Base-by-base conservation (phyloP, 2,329 filamentous ascomycete genomes). In the Emmonsia crescens region DNA sequence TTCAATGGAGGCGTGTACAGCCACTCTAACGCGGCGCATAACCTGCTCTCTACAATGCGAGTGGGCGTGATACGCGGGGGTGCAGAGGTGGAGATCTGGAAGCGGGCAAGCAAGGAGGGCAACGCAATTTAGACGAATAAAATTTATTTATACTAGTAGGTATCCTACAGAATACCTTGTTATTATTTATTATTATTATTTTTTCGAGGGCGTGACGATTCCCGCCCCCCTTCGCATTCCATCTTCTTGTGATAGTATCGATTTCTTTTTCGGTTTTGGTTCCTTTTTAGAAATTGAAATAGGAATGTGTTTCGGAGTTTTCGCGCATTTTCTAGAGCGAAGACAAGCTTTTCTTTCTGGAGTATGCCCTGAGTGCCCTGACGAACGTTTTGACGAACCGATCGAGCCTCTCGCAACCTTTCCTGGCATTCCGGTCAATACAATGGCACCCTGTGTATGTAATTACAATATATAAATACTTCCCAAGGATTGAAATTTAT, bases 51-150 rank as follows among this genome's bases (percentile, higher is more conserved):
- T 10, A 93, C 89, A 67, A 93, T 93, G 89, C 84, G 89, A 68
- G 86, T 93, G 14, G 89, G 89, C 75, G 89, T 94, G 57, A 87
- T 94, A 66, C 88, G 89, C 60, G 90, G 90, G 66, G 89, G 90
- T 54, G 90, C 88, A 73, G 89, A 94, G 75, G 89, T 94, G 31
- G 89, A 94, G 82, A 91, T 94, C 76, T 94, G 89, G 89, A 94
- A 94, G 84, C 87, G 89, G 48, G 85, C 88, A 61, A 87, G 91
- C 24, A 29, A 19, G 12, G 10, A 19, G 14, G 24, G 27, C 12
- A 31, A 21, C 6, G n/a, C 6, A 24, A 46, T 24, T 9, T 24
- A 46, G 9, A 46, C 19, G 6, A 46, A 46, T 46, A 24, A 12
- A 21, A 21, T 6, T n/a, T n/a, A n/a, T n/a, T n/a, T n/a, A n/a